Base-by-base conservation (phyloP, 495 filamentous ascomycete genomes). In the Astrothelium subdiscretum region DNA sequence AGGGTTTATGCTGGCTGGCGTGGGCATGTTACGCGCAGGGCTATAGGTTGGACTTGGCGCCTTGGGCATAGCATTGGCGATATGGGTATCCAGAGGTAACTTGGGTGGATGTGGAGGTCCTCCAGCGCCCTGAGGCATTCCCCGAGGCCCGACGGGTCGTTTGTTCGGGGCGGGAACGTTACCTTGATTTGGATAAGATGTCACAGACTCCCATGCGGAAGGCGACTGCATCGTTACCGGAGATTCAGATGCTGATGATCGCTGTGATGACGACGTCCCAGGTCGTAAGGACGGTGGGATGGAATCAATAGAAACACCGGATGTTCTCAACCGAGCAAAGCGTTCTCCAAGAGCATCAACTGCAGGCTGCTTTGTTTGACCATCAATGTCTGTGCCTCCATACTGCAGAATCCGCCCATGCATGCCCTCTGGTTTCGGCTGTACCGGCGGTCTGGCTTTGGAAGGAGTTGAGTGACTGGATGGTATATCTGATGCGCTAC, bases 11-110 rank as follows among this genome's bases (percentile, higher is more conserved):
- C 68, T 73, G 6, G 78, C 74, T 59, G 82, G 80, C 12, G 75
- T 81, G 42, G 77, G 79, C 52, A 82, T 72, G 57, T 80, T 85
- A 26, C 82, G 79, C 5, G 78, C 65, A 40, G 92, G 92, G 67
- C 86, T 92, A 67, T 97, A 97, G 11, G 92, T 85, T 13, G 91
- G 90, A 69, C 87, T 90, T 18, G 92, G 92, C 13, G 87, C 76
- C 70, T 86, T 85, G 26, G 92, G 92, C 67, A 97, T 78, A 3
- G 80, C 76, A n/a, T 71, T 70, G 18, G 77, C 72, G 22, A 80
- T 59, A 29, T 70, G 62, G 27, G 75, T 79, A 61, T 83, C 76
- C 3, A 89, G 67, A 18, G 81, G 80, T 10, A 84, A 68, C 57
- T 85, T 83, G 1, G 78, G 79, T 20, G 83, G 82, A 26, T 77